A percentile compares a stretch with the other conserved stretches of the same genome.
These are phyloP conservation scores for Pythium vanterpoolii DNA, from an alignment of 352 stramenopile genomes.

Conservation along the genomic window DNA sequence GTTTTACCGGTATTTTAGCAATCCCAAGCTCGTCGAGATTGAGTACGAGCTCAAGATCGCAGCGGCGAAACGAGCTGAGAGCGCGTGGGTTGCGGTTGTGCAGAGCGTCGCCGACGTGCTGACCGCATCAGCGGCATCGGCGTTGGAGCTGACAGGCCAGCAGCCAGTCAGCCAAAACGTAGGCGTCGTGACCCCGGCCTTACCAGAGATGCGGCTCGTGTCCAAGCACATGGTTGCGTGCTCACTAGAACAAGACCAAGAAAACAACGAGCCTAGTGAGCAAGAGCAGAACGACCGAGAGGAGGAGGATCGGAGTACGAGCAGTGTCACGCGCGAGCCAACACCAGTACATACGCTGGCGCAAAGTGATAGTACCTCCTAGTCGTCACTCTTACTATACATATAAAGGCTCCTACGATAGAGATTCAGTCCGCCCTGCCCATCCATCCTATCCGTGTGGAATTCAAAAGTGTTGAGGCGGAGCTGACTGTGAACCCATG, in stretches of 20 bases:
- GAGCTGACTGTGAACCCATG: neutral
- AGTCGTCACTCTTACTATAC: too few relatives aligned
- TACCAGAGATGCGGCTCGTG: neutral
- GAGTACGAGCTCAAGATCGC: conserved; percentile 15
- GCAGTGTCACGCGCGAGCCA: too few relatives aligned
- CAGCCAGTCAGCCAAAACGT: neutral
- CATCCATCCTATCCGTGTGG: too few relatives aligned
- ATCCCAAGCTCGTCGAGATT: conserved; percentile 15
- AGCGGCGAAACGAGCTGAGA: neutral
- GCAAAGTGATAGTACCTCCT: too few relatives aligned
- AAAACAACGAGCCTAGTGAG: too few relatives aligned
- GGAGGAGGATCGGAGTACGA: too few relatives aligned
- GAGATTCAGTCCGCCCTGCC: too few relatives aligned
- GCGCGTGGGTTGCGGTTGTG: neutral
- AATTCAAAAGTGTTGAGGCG: too few relatives aligned
- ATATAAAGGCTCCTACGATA: too few relatives aligned
- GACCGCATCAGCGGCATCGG: neutral
- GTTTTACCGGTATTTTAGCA: conserved; percentile 23
- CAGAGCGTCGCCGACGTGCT: neutral
- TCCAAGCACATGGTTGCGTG: neutral
- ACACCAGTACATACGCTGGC: too few relatives aligned
- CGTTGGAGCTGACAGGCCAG: neutral
- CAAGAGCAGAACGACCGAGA: too few relatives aligned
- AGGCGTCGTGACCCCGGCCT: neutral
- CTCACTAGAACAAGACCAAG: neutral